Evolutionary conservation across 805 yeast species (phyloP).

Genomic region (Saccharomycopsis guyanensis): DNA sequence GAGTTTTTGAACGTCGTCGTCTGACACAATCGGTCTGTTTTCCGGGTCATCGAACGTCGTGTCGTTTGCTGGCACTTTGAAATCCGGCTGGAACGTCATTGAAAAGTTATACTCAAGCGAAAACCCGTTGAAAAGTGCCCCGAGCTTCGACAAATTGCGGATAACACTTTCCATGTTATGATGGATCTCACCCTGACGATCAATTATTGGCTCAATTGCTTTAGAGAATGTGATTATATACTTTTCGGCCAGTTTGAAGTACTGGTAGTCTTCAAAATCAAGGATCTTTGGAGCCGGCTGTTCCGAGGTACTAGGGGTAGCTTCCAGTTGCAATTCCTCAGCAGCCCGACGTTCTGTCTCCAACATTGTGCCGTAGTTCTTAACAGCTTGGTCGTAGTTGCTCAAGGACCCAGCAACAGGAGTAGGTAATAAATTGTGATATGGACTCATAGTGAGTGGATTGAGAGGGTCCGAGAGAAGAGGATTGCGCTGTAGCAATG

Average conservation of each 20-base stretch:
- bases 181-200: conserved; percentile 23
- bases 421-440: conserved; percentile 19
- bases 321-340: conserved; percentile 11
- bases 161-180: conserved; percentile 44
- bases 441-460: conserved; percentile 20
- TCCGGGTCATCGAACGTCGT: not conserved
- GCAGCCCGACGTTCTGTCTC: conserved; percentile 8
- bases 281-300: not conserved
- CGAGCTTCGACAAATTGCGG: conserved; percentile 66
- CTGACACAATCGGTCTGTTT: not conserved
- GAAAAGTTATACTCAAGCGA: conserved; percentile 37
- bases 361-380: conserved; percentile 9
- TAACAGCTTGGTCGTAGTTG: conserved; percentile 17
- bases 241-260: conserved; percentile 16
- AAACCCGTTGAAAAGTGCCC: conserved; percentile 58
- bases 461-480: conserved; percentile 19
- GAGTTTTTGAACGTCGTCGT: conserved; percentile 22
- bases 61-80: conserved; percentile 7
- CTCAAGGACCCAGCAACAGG: conserved; percentile 6
- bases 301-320: not conserved
- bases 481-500: conserved; percentile 16
- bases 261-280: conserved; percentile 18
- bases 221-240: conserved; percentile 5
- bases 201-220: conserved; percentile 14
- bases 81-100: conserved; percentile 21